Evolutionary conservation across 768 basidiomycete species (phyloP), one percentile per base, ranked within the genome.

Genomic region (Phylloporus arenicola): DNA sequence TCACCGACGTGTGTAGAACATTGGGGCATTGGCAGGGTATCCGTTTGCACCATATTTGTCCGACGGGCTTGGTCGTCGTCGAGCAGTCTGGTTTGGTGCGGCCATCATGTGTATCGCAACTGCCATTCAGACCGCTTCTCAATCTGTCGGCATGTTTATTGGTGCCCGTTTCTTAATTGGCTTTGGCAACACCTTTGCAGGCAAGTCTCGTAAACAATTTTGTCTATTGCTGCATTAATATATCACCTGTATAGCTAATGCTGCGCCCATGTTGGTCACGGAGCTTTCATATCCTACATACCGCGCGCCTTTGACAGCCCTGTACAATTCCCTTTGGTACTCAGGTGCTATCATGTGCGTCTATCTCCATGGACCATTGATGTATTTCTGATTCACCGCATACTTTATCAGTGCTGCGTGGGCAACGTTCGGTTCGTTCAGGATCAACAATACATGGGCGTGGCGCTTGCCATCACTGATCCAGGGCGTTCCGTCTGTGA

Each of bases 271-370:
- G 75, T 70, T 92, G 68, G 80, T 92, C 50, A 85, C 88, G 40
- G 91, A 92, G 67, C 69, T 92, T 27, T 77, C 89, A 0, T 92
- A 91, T 68, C 90, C 90, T 13, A 73, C 79, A 2, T 83, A 93
- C n/a, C n/a, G n/a, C n/a, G n/a, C 83, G 11, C 82, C 81, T 22
- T 68, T 92, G 54, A 92, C 87, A 9, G 82, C 86, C 2, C 70
- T 81, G 43, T 89, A 86, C 73, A 88, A 89, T 75, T 83, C 84
- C 17, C 80, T 90, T 53, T 92, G 90, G 88, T 88, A 88, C 62
- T 83, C 85, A 16, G 89, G 89, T 47, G 77, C 86, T 52, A 88
- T 90, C 64, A 64, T 89, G 81, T 81, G 52, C 40, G 79, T 48
- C 27, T 54, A 35, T 20, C 10, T 30, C 6, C 9, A n/a, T 24